Percentiles rank a stretch among this genome's conserved stretches.
phyloP scores from a whole-genome alignment of 2,329 filamentous ascomycete species.

The Penicillium glabrum region DNA sequence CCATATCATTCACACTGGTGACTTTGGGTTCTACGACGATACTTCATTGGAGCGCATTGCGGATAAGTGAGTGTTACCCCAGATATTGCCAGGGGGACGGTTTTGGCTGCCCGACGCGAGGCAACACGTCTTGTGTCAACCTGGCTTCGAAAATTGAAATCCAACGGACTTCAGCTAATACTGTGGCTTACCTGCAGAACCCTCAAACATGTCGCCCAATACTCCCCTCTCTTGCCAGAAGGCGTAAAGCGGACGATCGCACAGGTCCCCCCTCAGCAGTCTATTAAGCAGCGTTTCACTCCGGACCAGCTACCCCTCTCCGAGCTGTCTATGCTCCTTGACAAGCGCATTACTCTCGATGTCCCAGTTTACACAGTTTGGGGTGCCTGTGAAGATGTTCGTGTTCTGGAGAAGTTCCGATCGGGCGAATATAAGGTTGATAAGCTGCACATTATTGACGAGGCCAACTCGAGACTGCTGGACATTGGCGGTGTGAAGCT shows the following conservation, averaged over 20 bases:
- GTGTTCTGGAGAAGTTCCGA: constrained; percentile 94
- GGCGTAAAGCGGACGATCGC: constrained; percentile 66
- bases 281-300: constrained; percentile 80
- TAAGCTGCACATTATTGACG: constrained; percentile 97
- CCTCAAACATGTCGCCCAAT: constrained; percentile 96
- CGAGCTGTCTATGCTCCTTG: constrained; percentile 84
- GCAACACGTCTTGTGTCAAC: not conserved
- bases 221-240: constrained; percentile 90
- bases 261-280: constrained; percentile 62
- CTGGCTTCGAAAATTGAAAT: constrained; percentile 1
- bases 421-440: constrained; percentile 97
- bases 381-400: constrained; percentile 98
- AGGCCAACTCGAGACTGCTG: constrained; percentile 91
- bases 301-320: constrained; percentile 85
- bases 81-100: not conserved
- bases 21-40: constrained; percentile 99
- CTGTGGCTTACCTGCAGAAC: constrained; percentile 60
- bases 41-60: constrained; percentile 94
- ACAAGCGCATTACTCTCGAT: constrained; percentile 84
- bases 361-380: constrained; percentile 98
- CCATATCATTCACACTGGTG: constrained; percentile 97
- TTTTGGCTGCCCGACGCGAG: constrained; percentile 11
- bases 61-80: constrained; percentile 72
- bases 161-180: constrained; percentile 14
- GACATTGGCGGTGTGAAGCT: constrained; percentile 96